Percentiles rank a stretch among this genome's conserved stretches.
Evolutionary conservation across 176 grass and related monocot genomes (phyloP).

Genomic region (Bromus sterilis): DNA sequence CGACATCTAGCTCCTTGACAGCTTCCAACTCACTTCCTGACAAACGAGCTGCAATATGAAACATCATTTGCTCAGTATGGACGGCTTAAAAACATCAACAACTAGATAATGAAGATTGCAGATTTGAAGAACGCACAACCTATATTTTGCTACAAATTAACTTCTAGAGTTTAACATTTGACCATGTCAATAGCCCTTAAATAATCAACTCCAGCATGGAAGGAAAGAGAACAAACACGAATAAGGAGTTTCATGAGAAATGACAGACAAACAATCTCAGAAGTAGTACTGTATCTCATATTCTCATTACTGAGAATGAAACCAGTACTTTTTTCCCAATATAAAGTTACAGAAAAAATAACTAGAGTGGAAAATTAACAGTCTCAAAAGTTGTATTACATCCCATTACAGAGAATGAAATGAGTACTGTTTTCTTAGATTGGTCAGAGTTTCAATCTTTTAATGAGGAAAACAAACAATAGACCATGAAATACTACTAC

Average conservation of each 20-base stretch:
- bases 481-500: not conserved
- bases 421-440: not conserved
- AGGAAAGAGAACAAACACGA: not conserved
- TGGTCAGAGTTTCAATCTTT: not conserved
- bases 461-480: not conserved
- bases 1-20: slow-evolving; percentile 57
- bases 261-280: not conserved
- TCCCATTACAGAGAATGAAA: not conserved
- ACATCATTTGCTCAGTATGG: slow-evolving; percentile 10
- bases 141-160: not conserved
- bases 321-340: not conserved
- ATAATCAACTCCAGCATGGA: not conserved
- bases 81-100: not conserved
- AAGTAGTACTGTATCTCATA: not conserved
- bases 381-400: not conserved
- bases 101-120: not conserved
- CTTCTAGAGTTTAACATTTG: not conserved
- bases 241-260: not conserved
- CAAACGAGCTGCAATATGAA: slow-evolving; percentile 51
- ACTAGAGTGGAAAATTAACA: not conserved
- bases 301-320: not conserved
- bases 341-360: not conserved
- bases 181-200: not conserved
- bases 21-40: slow-evolving; percentile 70
- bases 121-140: not conserved